Evolutionary conservation across 2,329 filamentous ascomycete species (phyloP).

Genomic region (Diplodia intermedia): DNA sequence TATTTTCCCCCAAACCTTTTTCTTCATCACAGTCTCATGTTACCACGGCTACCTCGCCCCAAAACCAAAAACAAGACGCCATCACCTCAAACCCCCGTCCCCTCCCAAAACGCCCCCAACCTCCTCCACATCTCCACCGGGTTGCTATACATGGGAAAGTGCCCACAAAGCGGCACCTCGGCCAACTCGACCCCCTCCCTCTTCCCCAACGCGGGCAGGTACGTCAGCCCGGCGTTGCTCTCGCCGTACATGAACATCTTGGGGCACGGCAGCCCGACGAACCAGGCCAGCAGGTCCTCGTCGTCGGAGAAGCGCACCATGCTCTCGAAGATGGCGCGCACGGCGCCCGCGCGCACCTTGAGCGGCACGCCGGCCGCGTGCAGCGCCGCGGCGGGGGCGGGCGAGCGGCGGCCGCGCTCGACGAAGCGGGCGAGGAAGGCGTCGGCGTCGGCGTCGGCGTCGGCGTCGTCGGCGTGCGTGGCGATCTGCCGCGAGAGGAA

Average conservation of each 20-base stretch:
- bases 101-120: constrained; percentile 2
- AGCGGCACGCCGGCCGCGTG: constrained; percentile 17
- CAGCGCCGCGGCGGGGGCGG: constrained; percentile 3
- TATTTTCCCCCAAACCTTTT: not conserved
- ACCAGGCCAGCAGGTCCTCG: constrained; percentile 35
- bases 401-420: constrained; percentile 33
- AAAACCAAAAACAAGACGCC: too few relatives aligned
- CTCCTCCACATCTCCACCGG: constrained; percentile 33
- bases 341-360: constrained; percentile 35
- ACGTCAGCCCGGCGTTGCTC: constrained; percentile 17
- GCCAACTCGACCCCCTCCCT: constrained; percentile 36
- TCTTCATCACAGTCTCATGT: too few relatives aligned
- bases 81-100: not conserved
- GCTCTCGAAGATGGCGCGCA: constrained; percentile 38
- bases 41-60: too few relatives aligned
- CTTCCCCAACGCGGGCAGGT: constrained; percentile 13
- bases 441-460: constrained; percentile 11
- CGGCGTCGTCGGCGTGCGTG: constrained; percentile 7
- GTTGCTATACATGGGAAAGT: constrained; percentile 43
- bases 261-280: constrained; percentile 34
- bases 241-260: constrained; percentile 35
- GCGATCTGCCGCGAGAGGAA: constrained; percentile 40
- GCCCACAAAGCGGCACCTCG: constrained; percentile 37
- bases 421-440: constrained; percentile 30
- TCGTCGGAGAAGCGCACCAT: constrained; percentile 40